phyloP scores from a whole-genome alignment of 192 early-diverging fungal species.

The Borealophlyctis nickersoniae region DNA sequence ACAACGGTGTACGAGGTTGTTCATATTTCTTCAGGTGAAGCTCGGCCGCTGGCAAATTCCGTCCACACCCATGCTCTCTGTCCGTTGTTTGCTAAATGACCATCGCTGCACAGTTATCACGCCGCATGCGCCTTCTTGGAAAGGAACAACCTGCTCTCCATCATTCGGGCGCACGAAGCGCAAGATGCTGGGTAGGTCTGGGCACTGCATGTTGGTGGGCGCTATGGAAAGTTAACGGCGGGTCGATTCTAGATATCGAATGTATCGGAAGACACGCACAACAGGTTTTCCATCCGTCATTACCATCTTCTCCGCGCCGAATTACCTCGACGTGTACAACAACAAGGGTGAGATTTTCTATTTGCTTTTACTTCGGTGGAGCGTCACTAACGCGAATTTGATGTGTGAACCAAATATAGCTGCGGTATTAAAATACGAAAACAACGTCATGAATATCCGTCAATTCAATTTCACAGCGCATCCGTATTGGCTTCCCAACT shows the following conservation, averaged over 20 bases:
- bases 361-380: too few relatives aligned
- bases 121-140: constrained; percentile 93
- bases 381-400: not conserved
- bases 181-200: constrained; percentile 81
- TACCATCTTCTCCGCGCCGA: constrained; percentile 97
- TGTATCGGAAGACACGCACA: constrained; percentile 92
- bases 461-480: constrained; percentile 94
- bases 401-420: constrained; percentile 41
- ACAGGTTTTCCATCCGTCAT: constrained; percentile 96
- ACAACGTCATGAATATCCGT: constrained; percentile 99
- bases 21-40: constrained; percentile 87
- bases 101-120: constrained; percentile 67
- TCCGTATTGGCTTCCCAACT: constrained; percentile 98
- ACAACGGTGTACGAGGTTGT: constrained; percentile 92
- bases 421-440: constrained; percentile 96
- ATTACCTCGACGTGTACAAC: constrained; percentile 97
- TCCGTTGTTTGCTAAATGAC: too few relatives aligned
- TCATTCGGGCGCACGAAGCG: constrained; percentile 97
- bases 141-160: constrained; percentile 87
- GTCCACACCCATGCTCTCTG: not conserved
- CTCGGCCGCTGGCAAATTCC: not conserved
- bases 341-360: constrained; percentile 70
- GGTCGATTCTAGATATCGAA: constrained; percentile 60
- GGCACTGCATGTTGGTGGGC: not conserved
- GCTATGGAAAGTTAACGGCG: not conserved